Conservation (phyloP, 176 grass and related monocot species). For the Zea luxurians region DNA sequence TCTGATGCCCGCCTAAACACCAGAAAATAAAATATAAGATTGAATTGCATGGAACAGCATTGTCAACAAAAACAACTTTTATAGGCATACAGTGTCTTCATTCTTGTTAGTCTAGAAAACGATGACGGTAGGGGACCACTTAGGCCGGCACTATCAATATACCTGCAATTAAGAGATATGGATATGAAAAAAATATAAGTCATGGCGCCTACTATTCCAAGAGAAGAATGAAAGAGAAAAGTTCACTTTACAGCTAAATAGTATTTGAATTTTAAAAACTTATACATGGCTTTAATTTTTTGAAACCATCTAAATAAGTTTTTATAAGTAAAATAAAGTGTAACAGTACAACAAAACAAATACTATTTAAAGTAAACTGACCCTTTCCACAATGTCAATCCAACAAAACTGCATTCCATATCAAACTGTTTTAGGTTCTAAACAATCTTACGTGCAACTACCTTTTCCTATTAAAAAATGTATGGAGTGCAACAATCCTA, state of each 20-base stretch:
- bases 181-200: too few species aligned
- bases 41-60: not conserved
- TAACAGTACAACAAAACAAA: not conserved
- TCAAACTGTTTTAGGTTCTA: not conserved
- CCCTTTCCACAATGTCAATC: not conserved
- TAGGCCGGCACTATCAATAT: constrained; percentile 63
- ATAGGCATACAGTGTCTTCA: constrained; percentile 37
- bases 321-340: not conserved
- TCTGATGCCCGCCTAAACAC: constrained; percentile 53
- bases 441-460: not conserved
- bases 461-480: too few species aligned
- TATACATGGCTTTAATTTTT: not conserved
- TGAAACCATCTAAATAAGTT: not conserved
- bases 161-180: constrained; percentile 39
- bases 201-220: too few species aligned
- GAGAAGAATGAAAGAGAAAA: not conserved
- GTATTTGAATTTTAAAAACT: not conserved
- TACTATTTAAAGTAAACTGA: not conserved
- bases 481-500: too few species aligned
- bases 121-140: constrained; percentile 54
- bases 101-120: constrained; percentile 53
- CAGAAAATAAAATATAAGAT: constrained; percentile 1
- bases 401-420: not conserved
- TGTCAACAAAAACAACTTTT: not conserved
- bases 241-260: not conserved